phyloP scores from a whole-genome alignment of 345 rosid genomes.

The Sapria himalayana region DNA sequence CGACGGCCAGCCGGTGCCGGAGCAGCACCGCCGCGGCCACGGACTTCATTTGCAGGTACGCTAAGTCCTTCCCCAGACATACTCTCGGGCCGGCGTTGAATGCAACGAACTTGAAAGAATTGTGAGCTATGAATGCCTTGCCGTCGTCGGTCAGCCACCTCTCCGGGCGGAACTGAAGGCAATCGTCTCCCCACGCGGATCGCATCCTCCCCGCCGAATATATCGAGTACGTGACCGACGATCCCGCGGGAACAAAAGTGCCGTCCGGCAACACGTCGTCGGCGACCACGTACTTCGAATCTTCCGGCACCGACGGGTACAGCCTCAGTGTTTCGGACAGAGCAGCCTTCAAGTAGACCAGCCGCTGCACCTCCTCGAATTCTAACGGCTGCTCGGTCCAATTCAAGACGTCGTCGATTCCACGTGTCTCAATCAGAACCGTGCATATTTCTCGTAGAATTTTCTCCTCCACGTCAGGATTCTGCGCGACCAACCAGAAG shows the following conservation, averaged over 20 bases:
- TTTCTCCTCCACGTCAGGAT: slow-evolving; percentile 46
- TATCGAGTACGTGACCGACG: slow-evolving; percentile 74
- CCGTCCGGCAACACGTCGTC: slow-evolving; percentile 87
- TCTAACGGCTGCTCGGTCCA: slow-evolving; percentile 55
- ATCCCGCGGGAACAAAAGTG: slow-evolving; percentile 71
- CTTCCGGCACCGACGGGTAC: slow-evolving; percentile 85
- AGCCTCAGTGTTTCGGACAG: slow-evolving; percentile 70
- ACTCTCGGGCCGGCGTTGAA: slow-evolving; percentile 90
- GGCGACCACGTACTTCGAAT: slow-evolving; percentile 56
- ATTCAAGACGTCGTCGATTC: slow-evolving; percentile 23
- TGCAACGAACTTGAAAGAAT: slow-evolving; percentile 65
- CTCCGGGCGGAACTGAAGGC: slow-evolving; percentile 66
- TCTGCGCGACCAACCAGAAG: slow-evolving; percentile 52
- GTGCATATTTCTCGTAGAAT: slow-evolving; percentile 43
- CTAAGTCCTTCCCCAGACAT: slow-evolving; percentile 69
- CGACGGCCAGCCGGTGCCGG: slow-evolving; percentile 47
- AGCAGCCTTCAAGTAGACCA: slow-evolving; percentile 72
- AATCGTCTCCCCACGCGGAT: slow-evolving; percentile 81
- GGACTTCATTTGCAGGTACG: slow-evolving; percentile 84
- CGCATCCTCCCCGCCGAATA: slow-evolving; percentile 82
- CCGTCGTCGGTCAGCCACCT: slow-evolving; percentile 63
- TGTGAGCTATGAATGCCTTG: slow-evolving; percentile 27
- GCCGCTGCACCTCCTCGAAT: slow-evolving; percentile 53
- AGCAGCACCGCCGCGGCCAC: slow-evolving; percentile 58
- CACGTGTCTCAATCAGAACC: slow-evolving; percentile 51